Base-by-base conservation (phyloP, 495 filamentous ascomycete species). In the Penicillium cataractarum region DNA sequence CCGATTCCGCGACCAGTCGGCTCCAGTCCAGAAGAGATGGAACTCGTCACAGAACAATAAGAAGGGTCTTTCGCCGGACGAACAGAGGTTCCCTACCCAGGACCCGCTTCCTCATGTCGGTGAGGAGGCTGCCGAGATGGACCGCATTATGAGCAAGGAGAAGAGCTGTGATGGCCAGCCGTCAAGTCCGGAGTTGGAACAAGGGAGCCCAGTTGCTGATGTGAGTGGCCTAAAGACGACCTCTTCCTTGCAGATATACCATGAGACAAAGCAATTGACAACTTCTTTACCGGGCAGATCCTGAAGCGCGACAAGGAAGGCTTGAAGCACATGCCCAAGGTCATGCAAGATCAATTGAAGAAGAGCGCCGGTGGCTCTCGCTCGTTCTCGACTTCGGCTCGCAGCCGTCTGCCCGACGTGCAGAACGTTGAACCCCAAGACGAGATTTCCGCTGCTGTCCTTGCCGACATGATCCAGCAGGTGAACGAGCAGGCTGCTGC, bases 121-220 rank as follows among this genome's bases (percentile, higher is more conserved):
- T 63, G 84, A 90, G 70, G 87, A 90, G 65, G 88, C 88, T 22
- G 83, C 83, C 44, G 80, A 83, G 61, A 79, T 83, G 29, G 79
- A 77, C 10, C 77, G 80, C 46, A 82, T 87, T 31, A 87, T 80
- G 62, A 49, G 64, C 42, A 73, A 73, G 56, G 73, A 77, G 33
- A 79, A 78, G 68, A 74, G 72, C 52, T 82, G 76, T 57, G 78
- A 80, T 58, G 76, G 71, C 49, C 62, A 68, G 27, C 71, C 76
- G 29, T 80, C 88, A 39, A 78, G 78, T 58, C 88, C 87, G 8
- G 87, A 90, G 60, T 64, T 90, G 50, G 81, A 85, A 49, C 87
- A 90, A 68, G 87, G 89, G 9, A 86, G 87, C 33, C 86, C 84
- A 4, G 79, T 90, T 63, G 75, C 83, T 68, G 89, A 90, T 76